phyloP scores from a whole-genome alignment of 2,329 filamentous ascomycete genomes.

The Colletotrichum plurivorum region DNA sequence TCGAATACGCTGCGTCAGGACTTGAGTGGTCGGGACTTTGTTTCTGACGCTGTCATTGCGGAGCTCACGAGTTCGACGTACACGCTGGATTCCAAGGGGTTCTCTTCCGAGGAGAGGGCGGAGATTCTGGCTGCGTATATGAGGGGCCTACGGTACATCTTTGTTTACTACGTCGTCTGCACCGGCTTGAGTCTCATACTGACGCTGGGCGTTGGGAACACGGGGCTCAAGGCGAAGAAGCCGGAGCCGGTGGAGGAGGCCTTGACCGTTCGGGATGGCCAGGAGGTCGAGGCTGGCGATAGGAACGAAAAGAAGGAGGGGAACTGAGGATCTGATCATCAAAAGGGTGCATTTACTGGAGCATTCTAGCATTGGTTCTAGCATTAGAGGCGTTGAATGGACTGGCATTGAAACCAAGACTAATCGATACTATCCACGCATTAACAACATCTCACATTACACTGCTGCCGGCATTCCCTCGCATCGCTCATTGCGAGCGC shows the following conservation, averaged over 20 bases:
- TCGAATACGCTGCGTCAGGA: conserved; percentile 46
- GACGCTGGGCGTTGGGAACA: conserved; percentile 44
- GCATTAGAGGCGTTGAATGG: not conserved
- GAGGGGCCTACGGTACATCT: conserved; percentile 47
- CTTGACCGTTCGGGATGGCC: not conserved
- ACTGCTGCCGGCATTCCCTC: not conserved
- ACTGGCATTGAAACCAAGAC: not conserved
- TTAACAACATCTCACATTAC: not conserved
- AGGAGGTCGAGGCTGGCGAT: accelerated
- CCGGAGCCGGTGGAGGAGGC: not conserved
- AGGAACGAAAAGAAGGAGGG: not conserved
- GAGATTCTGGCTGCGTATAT: conserved; percentile 47
- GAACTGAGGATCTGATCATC: not conserved
- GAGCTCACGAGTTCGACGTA: conserved; percentile 46
- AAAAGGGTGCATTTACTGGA: not conserved
- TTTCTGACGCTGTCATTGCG: conserved; percentile 40
- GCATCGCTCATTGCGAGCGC: not conserved
- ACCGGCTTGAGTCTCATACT: conserved; percentile 39
- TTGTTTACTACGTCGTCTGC: conserved; percentile 44
- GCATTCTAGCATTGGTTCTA: not conserved
- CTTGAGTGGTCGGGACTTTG: conserved; percentile 32
- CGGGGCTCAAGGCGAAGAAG: conserved; percentile 41
- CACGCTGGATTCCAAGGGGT: conserved; percentile 40
- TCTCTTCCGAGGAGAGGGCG: conserved; percentile 39
- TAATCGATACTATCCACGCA: not conserved